Evolutionary conservation across 208 protist species (phyloP), one percentile per base, ranked within the genome.

Genomic region (Trypanosoma mega): DNA sequence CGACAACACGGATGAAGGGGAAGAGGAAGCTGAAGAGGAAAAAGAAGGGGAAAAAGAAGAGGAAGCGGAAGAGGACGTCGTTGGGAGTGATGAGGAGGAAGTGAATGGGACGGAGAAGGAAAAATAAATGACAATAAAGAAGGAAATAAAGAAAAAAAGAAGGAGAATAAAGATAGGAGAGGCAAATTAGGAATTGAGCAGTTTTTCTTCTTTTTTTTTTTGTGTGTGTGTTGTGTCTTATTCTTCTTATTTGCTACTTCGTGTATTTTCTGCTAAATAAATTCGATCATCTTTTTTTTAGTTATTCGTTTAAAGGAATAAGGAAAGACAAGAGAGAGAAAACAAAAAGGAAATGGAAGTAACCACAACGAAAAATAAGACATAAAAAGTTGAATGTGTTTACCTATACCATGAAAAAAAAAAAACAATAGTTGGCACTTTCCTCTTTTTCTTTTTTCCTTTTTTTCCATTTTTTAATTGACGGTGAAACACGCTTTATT

Each of bases 21-120:
- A 43, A 3, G 44, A 68, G 21, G 68, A 72, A 59, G 33, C 66
- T 49, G 57, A 77, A n/a, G 41, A 76, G 31, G 63, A 70, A 8
- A 49, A 72, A 14, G 62, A 65, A 5, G 64, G 72, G 18, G 56
- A 63, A 49, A 43, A 54, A 9, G 60, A 72, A 9, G 43, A 18
- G 30, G 45, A 61, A 2, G 62, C 69, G 11, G 57, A 74, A 27
- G 54, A 78, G 31, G 63, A 68, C 16, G 72, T 73, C 30, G 59
- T 59, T 7, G 64, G 31, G 1, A 46, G 52, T 3, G 66, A 76
- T 18, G 50, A 58, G 7, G 70, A 66, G 48, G 41, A 73, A 39
- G 16, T 60, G 23, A 43, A 49, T 9, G 49, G 16, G 43, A 3
- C 4, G 14, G 48, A 9, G 52, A 52, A 33, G 20, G 45, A 34